These are phyloP conservation scores for Adenanthera pavonina DNA, from an alignment of 306 rosid species.

Conservation along the genomic window DNA sequence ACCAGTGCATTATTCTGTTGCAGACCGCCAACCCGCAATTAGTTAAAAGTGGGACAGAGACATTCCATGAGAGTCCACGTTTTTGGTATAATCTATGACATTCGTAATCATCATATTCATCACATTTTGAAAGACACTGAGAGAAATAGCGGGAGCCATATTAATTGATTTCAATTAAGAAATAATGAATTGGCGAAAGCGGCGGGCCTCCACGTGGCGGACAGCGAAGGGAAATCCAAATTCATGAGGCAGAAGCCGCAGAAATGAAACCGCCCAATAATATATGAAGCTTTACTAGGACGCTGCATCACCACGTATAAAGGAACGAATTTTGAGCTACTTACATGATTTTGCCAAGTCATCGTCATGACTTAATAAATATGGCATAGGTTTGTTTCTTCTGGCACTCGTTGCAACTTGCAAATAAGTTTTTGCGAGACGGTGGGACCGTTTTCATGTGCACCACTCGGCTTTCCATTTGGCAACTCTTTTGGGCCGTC, in stretches of 20 bases:
- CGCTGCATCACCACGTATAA: not conserved
- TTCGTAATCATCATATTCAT: not conserved
- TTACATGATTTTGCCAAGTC: not conserved
- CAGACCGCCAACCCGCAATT: slow-evolving; percentile 24
- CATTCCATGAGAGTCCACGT: slow-evolving; percentile 39
- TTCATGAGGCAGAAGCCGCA: not conserved
- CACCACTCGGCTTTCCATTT: not conserved
- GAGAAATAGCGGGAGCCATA: slow-evolving; percentile 25
- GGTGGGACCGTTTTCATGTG: not conserved
- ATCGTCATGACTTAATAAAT: not conserved
- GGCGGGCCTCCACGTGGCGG: slow-evolving; percentile 54
- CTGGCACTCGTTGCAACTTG: not conserved
- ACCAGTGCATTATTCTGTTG: not conserved
- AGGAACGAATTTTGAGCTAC: not conserved
- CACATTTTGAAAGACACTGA: slow-evolving; percentile 28
- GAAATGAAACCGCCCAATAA: slow-evolving; percentile 23
- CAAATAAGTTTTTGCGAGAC: not conserved
- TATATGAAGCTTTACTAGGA: not conserved
- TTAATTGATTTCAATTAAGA: not conserved
- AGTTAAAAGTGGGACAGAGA: not conserved
- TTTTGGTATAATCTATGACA: not conserved
- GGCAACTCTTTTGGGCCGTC: not conserved
- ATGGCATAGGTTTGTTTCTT: not conserved
- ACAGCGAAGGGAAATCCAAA: not conserved
- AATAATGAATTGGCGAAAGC: no score